A percentile compares a stretch with the other conserved stretches of the same genome.
Evolutionary conservation across 148 eudicot species (phyloP).

Genomic region (Nepenthes mirabilis): DNA sequence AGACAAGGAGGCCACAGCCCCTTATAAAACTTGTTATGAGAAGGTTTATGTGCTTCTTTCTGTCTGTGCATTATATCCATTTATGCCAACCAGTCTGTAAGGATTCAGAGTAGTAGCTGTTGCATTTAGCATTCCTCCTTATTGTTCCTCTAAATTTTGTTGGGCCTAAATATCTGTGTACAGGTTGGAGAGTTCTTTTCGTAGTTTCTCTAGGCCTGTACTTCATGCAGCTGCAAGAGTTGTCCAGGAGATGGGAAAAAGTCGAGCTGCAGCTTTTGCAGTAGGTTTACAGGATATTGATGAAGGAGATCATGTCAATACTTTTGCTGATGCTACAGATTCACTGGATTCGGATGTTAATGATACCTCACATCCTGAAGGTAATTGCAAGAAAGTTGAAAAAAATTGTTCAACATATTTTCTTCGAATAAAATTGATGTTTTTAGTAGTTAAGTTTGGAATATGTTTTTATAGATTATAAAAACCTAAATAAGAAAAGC

Average conservation of each 20-base stretch:
- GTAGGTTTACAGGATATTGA: conserved; percentile 88
- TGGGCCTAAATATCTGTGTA: conserved; percentile 1
- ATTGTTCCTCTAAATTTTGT: neutral
- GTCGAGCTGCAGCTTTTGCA: conserved; percentile 98
- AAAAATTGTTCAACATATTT: neutral
- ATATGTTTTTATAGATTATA: too few species aligned
- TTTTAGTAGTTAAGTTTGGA: too few species aligned
- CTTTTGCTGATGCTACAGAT: conserved; percentile 55
- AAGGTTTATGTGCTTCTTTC: conserved; percentile 35
- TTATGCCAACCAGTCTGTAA: neutral
- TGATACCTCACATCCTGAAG: conserved; percentile 72
- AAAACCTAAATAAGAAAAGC: too few species aligned
- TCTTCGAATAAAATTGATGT: neutral
- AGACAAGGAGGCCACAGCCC: conserved; percentile 83
- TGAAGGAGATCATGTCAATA: conserved; percentile 72
- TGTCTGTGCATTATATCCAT: neutral
- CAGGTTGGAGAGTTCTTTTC: conserved; percentile 93
- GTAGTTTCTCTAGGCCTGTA: conserved; percentile 88
- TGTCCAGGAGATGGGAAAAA: conserved; percentile 99
- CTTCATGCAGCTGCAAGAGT: conserved; percentile 96
- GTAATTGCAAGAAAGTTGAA: conserved; percentile 15
- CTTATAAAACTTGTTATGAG: conserved; percentile 96
- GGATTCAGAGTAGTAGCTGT: neutral
- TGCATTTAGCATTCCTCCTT: neutral
- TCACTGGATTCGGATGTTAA: conserved; percentile 44